Evolutionary conservation across 225 moss, liverwort and hornwort genomes (phyloP), one percentile per base, ranked within the genome.

Genomic region (Marchantia paleacea): DNA sequence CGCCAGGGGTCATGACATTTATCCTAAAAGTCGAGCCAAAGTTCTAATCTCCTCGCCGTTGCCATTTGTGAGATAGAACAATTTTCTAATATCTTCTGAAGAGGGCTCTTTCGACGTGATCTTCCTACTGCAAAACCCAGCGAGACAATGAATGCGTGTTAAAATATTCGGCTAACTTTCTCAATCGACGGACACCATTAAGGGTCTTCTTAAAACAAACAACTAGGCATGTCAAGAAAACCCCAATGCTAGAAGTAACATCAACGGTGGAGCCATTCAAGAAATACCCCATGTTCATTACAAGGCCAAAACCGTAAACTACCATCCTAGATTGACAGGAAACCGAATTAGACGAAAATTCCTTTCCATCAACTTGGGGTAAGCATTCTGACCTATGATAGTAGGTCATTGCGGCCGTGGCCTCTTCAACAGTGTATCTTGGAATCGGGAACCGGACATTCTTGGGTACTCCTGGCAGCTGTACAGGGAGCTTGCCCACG

Each of bases 11-110:
- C 10, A 48, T 31, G 62, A 12, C 16, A 55, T 5, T 78, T 67
- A 71, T 87, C 85, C 95, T 63, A 94, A 75, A 70, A 99, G 86
- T 29, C 95, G 88, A 69, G 89, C 91, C 85, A 95, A 89, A 75
- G 65, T 90, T 86, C 99, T 85, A 22, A 95, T 84, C 80, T 99
- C 99, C 78, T 91, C 92, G 57, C 93, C 95, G 79, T 99, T 99
- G 58, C 99, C 95, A 86, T 92, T 95, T 57, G 99, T 95, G 50
- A 99, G 89, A 80, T 90, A 95, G 79, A 87, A 95, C 50, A 99
- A 81, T 78, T 95, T 94, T 53, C 86, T 90, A 48, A 88, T 81
- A 74, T 99, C 92, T 77, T 91, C 88, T 77, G 91, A 90, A 31
- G 90, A 83, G 58, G 91, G 94, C 84, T 92, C 91, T 84, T 90